Conservation (phyloP, 164 flowering plant species). For the Kalanchoe fedtschenkoi region DNA sequence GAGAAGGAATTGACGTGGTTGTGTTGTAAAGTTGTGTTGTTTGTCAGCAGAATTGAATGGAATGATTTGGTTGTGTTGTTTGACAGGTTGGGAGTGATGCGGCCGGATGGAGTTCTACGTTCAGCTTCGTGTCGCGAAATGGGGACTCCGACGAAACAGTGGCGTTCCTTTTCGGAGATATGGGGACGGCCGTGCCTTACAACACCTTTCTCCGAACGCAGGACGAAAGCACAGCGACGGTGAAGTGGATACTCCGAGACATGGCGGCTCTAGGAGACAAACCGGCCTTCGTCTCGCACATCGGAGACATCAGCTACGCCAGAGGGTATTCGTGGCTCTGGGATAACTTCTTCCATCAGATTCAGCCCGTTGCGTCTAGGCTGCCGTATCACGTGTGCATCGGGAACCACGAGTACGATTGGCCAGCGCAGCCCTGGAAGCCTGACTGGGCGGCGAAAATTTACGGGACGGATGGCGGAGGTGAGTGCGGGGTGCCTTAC, state of each 20-base stretch:
- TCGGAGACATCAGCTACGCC: conserved; percentile 97
- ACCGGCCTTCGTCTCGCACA: conserved; percentile 79
- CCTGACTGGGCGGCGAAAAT: conserved; percentile 59
- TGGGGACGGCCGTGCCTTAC: conserved; percentile 87
- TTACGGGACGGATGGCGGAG: conserved; percentile 80
- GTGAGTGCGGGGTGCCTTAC: conserved; percentile 97
- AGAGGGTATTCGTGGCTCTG: conserved; percentile 94
- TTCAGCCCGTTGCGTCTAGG: conserved; percentile 77
- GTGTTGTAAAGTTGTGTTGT: neutral
- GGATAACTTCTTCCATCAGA: conserved; percentile 81
- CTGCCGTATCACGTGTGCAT: conserved; percentile 91
- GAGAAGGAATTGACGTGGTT: no score
- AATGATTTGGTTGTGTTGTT: neutral
- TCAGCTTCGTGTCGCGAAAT: conserved; percentile 56
- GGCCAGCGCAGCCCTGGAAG: conserved; percentile 91
- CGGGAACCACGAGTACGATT: conserved; percentile 95
- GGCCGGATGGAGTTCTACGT: conserved; percentile 69
- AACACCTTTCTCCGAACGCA: conserved; percentile 68
- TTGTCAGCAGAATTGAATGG: neutral
- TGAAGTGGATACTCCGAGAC: conserved; percentile 88
- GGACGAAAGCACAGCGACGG: conserved; percentile 74
- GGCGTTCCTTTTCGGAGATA: conserved; percentile 88
- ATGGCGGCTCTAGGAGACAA: conserved; percentile 74
- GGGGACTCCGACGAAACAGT: conserved; percentile 52
- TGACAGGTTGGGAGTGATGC: conserved; percentile 80